Evolutionary conservation across 2,329 filamentous ascomycete genomes (phyloP), one percentile per base, ranked within the genome.

Genomic region (Parascedosporium putredinis): DNA sequence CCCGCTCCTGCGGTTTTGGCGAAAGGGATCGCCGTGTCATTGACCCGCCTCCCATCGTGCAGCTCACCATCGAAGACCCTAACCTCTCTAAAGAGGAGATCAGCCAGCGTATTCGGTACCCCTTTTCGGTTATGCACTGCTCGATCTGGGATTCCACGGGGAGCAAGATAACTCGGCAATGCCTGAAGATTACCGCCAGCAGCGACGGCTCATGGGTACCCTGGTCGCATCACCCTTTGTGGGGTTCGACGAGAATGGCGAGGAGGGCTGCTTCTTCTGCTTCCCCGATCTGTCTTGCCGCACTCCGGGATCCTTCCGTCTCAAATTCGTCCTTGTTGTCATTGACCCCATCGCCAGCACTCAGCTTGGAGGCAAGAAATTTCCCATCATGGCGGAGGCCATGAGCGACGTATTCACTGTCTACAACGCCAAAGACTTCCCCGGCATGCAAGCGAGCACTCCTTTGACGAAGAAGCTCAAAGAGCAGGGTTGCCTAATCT

Each of bases 401-500:
- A 74, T 81, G 66, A 88, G 81, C 59, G 79, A 86, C 14, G 69
- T 81, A n/a, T 90, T 93, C 60, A 81, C 78, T 10, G 86, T 90
- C 6, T 90, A 84, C 63, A 89, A 84, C 40, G 87, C 87, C 40
- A 93, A 91, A 62, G 86, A 91, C 60, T 93, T 93, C 53, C 85
- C 86, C 0, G 87, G 87, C 5, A 93, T 93, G 86, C 74, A 82
- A 51, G 81, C 85, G 1, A 89, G 84, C 62, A 89, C 84, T 23
- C 71, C 76, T 16, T 67, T 93, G 33, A 87, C 87, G 1, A 86
- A 86, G 62, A 73, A 77, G 27, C 68, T 93, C 51, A 87, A 88
- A 63, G 74, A 85, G 58, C 87, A 91, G 65, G 87, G 87, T 3
- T 87, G 87, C 59, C 81, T 88, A 46, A 89, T 93, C 53, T 86